phyloP scores from a whole-genome alignment of 2,329 filamentous ascomycete genomes.

The Neospermospora avenae region DNA sequence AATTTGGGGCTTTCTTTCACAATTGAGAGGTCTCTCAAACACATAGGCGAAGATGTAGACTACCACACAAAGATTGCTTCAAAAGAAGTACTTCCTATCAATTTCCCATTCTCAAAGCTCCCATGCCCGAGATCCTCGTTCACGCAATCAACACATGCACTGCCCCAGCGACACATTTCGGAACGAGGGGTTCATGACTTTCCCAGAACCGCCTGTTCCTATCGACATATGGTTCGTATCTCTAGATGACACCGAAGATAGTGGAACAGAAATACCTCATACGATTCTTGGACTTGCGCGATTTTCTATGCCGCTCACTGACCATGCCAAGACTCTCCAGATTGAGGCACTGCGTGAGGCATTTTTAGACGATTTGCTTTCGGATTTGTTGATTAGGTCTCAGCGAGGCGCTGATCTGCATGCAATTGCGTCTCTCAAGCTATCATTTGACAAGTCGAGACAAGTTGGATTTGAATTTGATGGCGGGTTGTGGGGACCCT shows the following conservation, averaged over 20 bases:
- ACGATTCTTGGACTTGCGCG: conserved; percentile 1
- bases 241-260: not conserved
- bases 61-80: not conserved
- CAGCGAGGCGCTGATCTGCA: not conserved
- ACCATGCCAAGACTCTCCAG: not conserved
- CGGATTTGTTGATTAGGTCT: not conserved
- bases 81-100: not conserved
- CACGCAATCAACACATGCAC: not conserved
- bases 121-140: not conserved
- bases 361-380: conserved; percentile 5
- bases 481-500: not conserved
- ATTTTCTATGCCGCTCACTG: conserved; percentile 1
- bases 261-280: conserved; percentile 8
- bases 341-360: conserved; percentile 5
- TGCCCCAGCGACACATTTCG: not conserved
- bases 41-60: not conserved
- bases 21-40: not conserved
- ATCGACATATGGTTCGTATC: not conserved
- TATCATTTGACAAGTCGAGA: not conserved
- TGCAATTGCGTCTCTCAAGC: not conserved
- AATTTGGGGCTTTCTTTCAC: not conserved
- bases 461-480: not conserved
- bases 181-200: not conserved
- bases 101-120: not conserved
- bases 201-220: not conserved